Base-by-base conservation (phyloP, 352 stramenopile genomes). In the Phytophthora citricola region DNA sequence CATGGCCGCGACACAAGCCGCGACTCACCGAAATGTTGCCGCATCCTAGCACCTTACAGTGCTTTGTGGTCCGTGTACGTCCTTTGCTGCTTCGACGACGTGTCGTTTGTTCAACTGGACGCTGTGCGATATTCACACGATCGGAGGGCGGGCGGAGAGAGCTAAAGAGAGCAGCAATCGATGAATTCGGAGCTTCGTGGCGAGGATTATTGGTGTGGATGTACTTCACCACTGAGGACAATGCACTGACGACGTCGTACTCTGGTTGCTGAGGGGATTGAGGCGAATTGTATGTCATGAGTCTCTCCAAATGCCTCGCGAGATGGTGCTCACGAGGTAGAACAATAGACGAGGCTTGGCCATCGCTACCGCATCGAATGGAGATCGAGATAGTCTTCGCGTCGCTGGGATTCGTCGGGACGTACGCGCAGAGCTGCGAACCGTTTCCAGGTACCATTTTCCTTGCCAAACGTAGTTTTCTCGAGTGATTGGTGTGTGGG, bases 21-120 rank as follows among this genome's bases (percentile, higher is more conserved):
- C 78, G 76, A 58, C 75, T 86, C 12, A 86, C 76, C 3, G 76
- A 81, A 44, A 86, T 85, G 59, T 86, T 85, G 31, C 71, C 66
- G 36, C 79, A 88, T 15, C 73, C 71, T 10, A 64, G 48, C 15
- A 88, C 62, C 46, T 89, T 82, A 66, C 82, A 91, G 48, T 79
- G 76, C 60, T 88, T 91, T 39, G 58, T 71, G 27, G 20, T 68
- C n/a, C 63, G 58, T 34, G 72, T 61, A 1, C 59, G 48, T n/a
- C 64, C 65, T 27, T 69, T 66, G 12, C 58, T 53, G 10, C 71
- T 64, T 36, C 72, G 73, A 58, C 67, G 67, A 29, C 63, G 69
- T 1, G 20, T 11, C 10, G 43, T 32, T 3, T 54, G 52, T 45
- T 38, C 46, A 39, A 1, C 10, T 47, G 24, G 2, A 34, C 6